phyloP scores from a whole-genome alignment of 306 rosid species.

The Malus sieversii region DNA sequence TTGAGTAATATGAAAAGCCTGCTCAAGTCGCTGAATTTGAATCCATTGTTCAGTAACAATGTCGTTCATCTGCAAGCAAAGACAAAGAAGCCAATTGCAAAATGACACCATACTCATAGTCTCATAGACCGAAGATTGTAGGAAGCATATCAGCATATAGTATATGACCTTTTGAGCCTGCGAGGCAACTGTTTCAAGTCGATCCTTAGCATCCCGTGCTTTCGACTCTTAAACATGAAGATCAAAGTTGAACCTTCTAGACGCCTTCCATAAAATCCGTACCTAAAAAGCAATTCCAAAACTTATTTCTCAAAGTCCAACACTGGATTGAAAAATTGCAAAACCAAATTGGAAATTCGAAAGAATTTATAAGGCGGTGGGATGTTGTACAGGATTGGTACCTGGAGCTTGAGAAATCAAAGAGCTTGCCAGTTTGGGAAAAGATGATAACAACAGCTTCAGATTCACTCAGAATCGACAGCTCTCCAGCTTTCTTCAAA shows the following conservation, averaged over 20 bases:
- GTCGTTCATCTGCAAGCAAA: conserved; percentile 53
- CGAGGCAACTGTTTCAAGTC: conserved; percentile 35
- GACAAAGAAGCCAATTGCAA: conserved; percentile 11
- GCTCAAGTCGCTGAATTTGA: conserved; percentile 88
- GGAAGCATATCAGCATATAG: neutral
- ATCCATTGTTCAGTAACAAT: conserved; percentile 89
- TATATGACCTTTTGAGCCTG: conserved; percentile 15
- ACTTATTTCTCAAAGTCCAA: conserved; percentile 41
- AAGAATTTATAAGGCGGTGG: too few species aligned
- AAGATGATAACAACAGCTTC: too few species aligned
- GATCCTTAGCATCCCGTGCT: conserved; percentile 50
- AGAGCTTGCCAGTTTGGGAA: too few species aligned
- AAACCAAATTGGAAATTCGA: neutral
- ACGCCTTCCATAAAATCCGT: neutral
- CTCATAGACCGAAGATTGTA: neutral
- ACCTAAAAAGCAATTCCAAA: conserved; percentile 14
- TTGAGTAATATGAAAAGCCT: conserved; percentile 73
- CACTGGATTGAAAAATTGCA: neutral
- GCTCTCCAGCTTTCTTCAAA: too few species aligned
- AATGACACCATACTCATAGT: neutral
- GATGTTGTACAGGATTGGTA: too few species aligned
- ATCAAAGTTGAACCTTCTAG: neutral
- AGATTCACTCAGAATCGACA: too few species aligned
- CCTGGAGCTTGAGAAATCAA: too few species aligned
- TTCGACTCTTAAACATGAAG: too few species aligned